Base-by-base conservation (phyloP, 2,329 filamentous ascomycete genomes). In the Magnaporthales sp. region DNA sequence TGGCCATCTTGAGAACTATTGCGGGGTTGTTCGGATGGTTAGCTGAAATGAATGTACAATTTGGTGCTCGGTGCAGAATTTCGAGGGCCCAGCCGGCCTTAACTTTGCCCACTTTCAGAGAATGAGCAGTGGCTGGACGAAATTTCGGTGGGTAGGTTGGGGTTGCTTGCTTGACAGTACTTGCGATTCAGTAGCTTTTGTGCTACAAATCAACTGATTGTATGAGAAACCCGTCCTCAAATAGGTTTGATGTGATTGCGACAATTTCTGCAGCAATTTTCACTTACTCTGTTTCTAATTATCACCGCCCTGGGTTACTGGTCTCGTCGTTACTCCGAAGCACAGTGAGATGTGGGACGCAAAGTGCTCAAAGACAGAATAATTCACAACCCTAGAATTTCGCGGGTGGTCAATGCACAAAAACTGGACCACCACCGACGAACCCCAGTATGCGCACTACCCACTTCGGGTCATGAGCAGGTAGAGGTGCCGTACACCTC, bases 1-100 rank as follows among this genome's bases (percentile, higher is more conserved):
- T 96, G 80, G 95, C 91, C 95, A 99, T 99, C 80, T 81, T 91
- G 78, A 76, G 72, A 76, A 74, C 31, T 79, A 80, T 81, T 91
- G 78, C 76, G 72, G 72, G 77, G 74, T 27, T 79, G 76, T 72
- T 73, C 74, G 71, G 69, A 13, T 46, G 26, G 63, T 64, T 29
- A 64, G 63, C 32, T 19, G 31, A 64, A 27, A 27, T 54, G 30
- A 29, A 38, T 38, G 62, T 51, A n/a, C 19, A 51, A 51, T 51
- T 51, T 51, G 38, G 38, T 51, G 38, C 19, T 51, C 38, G n/a
- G 38, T 51, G 38, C 11, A 51, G 38, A 51, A 51, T 51, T 51
- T 51, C 6, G 19, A 51, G 38, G 38, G 38, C n/a, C 38, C 8
- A 51, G 38, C 54, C 19, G n/a, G 54, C 54, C 54, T 24, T 10